phyloP scores from a whole-genome alignment of 495 filamentous ascomycete genomes.

The Hyphodiscus hymeniophilus region DNA sequence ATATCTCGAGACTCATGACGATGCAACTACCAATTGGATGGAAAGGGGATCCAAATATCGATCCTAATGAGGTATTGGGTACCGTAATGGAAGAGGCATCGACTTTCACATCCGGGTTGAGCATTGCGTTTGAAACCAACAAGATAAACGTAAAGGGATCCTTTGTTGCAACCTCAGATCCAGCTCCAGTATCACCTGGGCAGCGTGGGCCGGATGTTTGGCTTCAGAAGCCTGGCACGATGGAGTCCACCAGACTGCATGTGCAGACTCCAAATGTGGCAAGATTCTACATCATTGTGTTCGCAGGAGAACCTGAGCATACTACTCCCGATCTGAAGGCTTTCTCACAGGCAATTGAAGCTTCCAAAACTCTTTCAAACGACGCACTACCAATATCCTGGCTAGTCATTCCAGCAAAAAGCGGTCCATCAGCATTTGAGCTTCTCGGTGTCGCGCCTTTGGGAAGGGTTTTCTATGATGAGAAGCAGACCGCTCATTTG shows the following conservation, averaged over 20 bases:
- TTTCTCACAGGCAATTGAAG: constrained; percentile 9
- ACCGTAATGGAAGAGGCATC: constrained; percentile 31
- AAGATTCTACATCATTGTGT: constrained; percentile 30
- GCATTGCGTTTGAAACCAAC: constrained; percentile 32
- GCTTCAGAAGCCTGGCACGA: constrained; percentile 34
- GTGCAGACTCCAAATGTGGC: constrained; percentile 31
- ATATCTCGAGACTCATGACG: constrained; percentile 25
- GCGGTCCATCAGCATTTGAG: constrained; percentile 31
- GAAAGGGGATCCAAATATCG: constrained; percentile 32
- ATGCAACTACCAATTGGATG: constrained; percentile 34
- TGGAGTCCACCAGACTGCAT: constrained; percentile 32
- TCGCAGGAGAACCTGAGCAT: constrained; percentile 23
- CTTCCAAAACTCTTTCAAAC: constrained; percentile 9
- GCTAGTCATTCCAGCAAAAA: constrained; percentile 27
- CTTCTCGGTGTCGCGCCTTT: constrained; percentile 27
- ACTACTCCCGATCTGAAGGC: constrained; percentile 16
- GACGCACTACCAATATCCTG: constrained; percentile 20
- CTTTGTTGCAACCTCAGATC: constrained; percentile 1
- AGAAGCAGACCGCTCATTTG: constrained; percentile 24
- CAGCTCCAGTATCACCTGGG: constrained; percentile 20
- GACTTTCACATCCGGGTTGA: constrained; percentile 35
- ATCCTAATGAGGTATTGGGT: constrained; percentile 36
- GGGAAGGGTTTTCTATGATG: constrained; percentile 33
- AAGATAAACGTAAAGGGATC: constrained; percentile 25
- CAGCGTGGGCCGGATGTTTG: constrained; percentile 34